Evolutionary conservation across 2,329 filamentous ascomycete species (phyloP).

Genomic region (Coniochaeta hoffmannii): DNA sequence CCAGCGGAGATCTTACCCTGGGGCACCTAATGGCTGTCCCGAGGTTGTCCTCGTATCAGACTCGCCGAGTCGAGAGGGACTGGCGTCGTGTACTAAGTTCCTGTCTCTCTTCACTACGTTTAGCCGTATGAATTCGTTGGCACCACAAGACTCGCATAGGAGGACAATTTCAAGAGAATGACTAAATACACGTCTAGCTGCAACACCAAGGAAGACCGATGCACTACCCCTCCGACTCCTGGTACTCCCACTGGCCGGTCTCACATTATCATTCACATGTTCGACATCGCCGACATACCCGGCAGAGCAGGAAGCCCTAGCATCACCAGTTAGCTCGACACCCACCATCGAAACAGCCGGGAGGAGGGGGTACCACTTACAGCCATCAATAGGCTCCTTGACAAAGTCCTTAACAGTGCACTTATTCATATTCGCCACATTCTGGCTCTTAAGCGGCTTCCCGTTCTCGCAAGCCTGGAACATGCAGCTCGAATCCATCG

Average conservation of each 20-base stretch:
- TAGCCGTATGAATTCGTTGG: too few species aligned
- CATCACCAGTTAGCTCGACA: not conserved
- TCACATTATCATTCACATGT: not conserved
- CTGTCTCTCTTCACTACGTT: too few species aligned
- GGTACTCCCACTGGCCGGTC: not conserved
- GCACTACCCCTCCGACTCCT: not conserved
- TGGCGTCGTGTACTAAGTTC: too few species aligned
- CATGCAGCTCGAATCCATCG: constrained; percentile 23
- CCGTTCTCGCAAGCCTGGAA: constrained; percentile 24
- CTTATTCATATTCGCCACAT: constrained; percentile 22
- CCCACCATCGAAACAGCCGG: too few species aligned
- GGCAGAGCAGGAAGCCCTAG: constrained; percentile 2
- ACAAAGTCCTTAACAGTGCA: constrained; percentile 21
- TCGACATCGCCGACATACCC: not conserved
- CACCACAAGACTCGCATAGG: too few species aligned
- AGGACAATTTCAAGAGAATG: too few species aligned
- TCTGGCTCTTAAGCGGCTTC: constrained; percentile 23
- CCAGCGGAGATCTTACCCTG: too few species aligned
- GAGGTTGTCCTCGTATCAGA: too few species aligned
- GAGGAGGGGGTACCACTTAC: constrained; percentile 4
- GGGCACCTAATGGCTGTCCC: too few species aligned
- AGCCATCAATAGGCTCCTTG: constrained; percentile 23
- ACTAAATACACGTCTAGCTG: too few species aligned
- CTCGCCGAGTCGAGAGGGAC: too few species aligned
- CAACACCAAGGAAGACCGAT: too few species aligned